Conservation (phyloP, 192 early-diverging fungal genomes). For the Backusella tarrabulga region DNA sequence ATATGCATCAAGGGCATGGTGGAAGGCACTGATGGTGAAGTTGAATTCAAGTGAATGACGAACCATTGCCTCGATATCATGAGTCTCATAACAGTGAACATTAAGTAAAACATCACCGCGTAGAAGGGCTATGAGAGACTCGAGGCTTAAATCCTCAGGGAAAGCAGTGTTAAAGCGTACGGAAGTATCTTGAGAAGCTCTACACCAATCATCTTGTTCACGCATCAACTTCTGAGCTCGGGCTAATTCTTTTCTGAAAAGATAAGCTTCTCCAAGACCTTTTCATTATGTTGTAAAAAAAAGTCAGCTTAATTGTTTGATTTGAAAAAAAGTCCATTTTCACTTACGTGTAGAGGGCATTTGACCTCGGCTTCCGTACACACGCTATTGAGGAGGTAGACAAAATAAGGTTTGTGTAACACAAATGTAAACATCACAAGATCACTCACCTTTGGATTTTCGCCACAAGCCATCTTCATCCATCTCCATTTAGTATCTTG, state of each 20-base stretch:
- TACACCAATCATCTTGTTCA: conserved; percentile 70
- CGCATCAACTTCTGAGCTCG: conserved; percentile 47
- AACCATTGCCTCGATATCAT: conserved; percentile 75
- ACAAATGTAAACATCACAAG: neutral
- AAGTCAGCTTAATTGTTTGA: neutral
- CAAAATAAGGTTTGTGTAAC: neutral
- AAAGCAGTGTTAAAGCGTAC: conserved; percentile 32
- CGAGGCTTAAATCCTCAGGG: conserved; percentile 63
- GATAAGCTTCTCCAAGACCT: conserved; percentile 62
- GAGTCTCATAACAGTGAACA: conserved; percentile 68
- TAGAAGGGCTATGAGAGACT: conserved; percentile 66
- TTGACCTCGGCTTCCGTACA: conserved; percentile 10
- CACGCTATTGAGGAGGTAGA: conserved; percentile 1
- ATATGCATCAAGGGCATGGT: conserved; percentile 78
- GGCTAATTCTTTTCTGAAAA: conserved; percentile 57
- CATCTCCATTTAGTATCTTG: conserved; percentile 53
- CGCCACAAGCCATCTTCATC: conserved; percentile 86
- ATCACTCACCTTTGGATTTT: conserved; percentile 59
- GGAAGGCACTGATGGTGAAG: conserved; percentile 72
- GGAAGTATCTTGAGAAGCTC: conserved; percentile 26
- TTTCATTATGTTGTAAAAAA: neutral
- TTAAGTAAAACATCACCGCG: conserved; percentile 71
- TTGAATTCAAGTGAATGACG: conserved; percentile 71
- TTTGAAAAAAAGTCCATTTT: neutral
- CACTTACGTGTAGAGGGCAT: conserved; percentile 47